Evolutionary conservation across 2,329 filamentous ascomycete species (phyloP).

Genomic region (Xylariaceae sp.): DNA sequence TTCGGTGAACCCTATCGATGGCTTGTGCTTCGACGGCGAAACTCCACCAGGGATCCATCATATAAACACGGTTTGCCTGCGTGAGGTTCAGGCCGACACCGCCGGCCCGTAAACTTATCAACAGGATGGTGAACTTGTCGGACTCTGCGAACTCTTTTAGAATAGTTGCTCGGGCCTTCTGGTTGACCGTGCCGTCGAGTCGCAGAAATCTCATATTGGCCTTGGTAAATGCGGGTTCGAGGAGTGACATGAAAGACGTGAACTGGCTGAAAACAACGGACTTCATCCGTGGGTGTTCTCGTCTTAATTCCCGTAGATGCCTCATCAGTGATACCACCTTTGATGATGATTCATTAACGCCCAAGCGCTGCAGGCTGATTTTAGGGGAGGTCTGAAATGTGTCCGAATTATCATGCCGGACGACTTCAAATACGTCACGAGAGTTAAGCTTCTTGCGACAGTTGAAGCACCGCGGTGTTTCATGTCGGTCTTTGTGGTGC

Average conservation of each 20-base stretch:
- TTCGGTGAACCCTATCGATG: conserved; percentile 94
- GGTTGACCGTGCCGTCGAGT: conserved; percentile 84
- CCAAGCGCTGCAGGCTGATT: conserved; percentile 58
- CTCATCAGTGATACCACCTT: conserved; percentile 79
- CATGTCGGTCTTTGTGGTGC: conserved; percentile 73
- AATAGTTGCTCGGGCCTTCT: conserved; percentile 76
- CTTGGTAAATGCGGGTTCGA: conserved; percentile 71
- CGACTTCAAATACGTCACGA: conserved; percentile 86
- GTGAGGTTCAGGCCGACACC: conserved; percentile 94
- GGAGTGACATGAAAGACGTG: conserved; percentile 89
- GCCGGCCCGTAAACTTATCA: conserved; percentile 82
- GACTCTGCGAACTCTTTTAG: conserved; percentile 65
- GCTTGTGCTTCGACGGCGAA: conserved; percentile 95
- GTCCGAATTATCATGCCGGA: conserved; percentile 60
- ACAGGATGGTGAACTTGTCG: conserved; percentile 64
- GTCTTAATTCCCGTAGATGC: conserved; percentile 66
- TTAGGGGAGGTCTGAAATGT: conserved; percentile 40
- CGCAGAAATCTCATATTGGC: conserved; percentile 76
- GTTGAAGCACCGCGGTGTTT: conserved; percentile 79
- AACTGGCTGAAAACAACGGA: conserved; percentile 96
- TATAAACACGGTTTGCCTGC: conserved; percentile 81
- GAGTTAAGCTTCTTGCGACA: conserved; percentile 79
- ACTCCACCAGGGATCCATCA: conserved; percentile 99
- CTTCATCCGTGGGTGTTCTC: conserved; percentile 66
- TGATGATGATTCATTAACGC: conserved; percentile 68